Evolutionary conservation across 495 filamentous ascomycete species (phyloP).

Genomic region (Penicillium chermesinum): DNA sequence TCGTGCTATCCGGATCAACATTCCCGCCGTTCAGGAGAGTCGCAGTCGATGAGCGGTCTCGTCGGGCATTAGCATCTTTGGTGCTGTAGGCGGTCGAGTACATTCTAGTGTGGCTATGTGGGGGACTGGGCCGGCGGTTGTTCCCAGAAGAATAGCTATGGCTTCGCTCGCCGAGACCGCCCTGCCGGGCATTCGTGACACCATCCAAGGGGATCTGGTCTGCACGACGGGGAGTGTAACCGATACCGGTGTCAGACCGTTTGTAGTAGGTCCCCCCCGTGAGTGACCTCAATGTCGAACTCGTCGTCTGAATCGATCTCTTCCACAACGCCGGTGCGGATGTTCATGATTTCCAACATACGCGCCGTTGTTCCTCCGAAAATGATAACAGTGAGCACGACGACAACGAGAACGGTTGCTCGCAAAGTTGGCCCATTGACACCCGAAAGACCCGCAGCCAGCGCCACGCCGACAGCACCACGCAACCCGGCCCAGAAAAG

Average conservation of each 20-base stretch:
- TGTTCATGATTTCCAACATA: conserved; percentile 94
- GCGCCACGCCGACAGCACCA: conserved; percentile 91
- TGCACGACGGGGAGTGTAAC: conserved; percentile 63
- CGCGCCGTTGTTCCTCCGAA: conserved; percentile 98
- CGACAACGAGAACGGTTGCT: conserved; percentile 92
- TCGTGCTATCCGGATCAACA: conserved; percentile 44
- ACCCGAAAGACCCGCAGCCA: conserved; percentile 81
- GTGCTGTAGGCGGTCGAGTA: conserved; percentile 57
- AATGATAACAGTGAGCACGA: conserved; percentile 96
- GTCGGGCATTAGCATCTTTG: conserved; percentile 32
- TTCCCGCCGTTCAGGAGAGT: conserved; percentile 31
- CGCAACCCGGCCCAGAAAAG: conserved; percentile 97
- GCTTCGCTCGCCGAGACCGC: conserved; percentile 25
- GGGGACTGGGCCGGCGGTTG: conserved; percentile 44
- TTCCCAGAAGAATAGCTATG: conserved; percentile 54
- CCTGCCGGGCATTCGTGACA: conserved; percentile 34
- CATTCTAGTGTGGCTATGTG: conserved; percentile 41
- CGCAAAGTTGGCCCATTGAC: conserved; percentile 71
- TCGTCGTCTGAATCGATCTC: conserved; percentile 97
- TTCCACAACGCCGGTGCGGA: conserved; percentile 91
- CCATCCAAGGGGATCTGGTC: conserved; percentile 52
- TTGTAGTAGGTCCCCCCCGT: conserved; percentile 74
- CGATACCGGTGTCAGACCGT: conserved; percentile 62
- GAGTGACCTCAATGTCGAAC: conserved; percentile 89
- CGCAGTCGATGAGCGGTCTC: conserved; percentile 38